Evolutionary conservation across 768 basidiomycete genomes (phyloP).

Genomic region (Mrakia hoshinonis): DNA sequence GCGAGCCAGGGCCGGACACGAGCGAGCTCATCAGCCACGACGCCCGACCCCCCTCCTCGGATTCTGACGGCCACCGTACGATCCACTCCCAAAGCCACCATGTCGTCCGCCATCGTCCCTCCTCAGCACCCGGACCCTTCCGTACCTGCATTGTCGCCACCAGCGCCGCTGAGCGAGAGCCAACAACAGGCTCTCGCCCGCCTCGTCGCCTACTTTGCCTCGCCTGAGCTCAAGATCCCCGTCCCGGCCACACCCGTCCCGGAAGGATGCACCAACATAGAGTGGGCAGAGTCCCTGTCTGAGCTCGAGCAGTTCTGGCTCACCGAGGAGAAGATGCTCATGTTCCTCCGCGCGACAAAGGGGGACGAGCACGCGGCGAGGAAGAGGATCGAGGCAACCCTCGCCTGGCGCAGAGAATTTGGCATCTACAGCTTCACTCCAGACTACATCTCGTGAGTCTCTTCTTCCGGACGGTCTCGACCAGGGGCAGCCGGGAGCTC

Average conservation of each 20-base stretch:
- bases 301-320: conserved; percentile 23
- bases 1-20: too few relatives aligned
- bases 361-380: conserved; percentile 13
- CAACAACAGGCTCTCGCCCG: conserved; percentile 1
- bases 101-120: conserved; percentile 11
- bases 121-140: conserved; percentile 20
- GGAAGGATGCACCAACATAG: background rate
- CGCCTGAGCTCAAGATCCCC: conserved; percentile 6
- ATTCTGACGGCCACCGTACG: too few relatives aligned
- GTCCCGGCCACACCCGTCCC: background rate
- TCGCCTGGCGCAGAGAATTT: conserved; percentile 20
- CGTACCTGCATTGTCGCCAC: background rate
- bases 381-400: conserved; percentile 16
- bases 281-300: background rate
- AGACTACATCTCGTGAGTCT: conserved; percentile 24
- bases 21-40: background rate
- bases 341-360: conserved; percentile 26
- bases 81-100: background rate
- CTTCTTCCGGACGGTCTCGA: too few relatives aligned
- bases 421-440: conserved; percentile 7
- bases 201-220: conserved; percentile 20
- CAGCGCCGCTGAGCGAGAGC: background rate
- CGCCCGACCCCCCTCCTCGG: too few relatives aligned
- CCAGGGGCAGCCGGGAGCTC: background rate
- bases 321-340: conserved; percentile 14